A percentile compares a stretch with the other conserved stretches of the same genome.
phyloP scores from a whole-genome alignment of 2,329 filamentous ascomycete genomes.

The Epichloe gansuensis region DNA sequence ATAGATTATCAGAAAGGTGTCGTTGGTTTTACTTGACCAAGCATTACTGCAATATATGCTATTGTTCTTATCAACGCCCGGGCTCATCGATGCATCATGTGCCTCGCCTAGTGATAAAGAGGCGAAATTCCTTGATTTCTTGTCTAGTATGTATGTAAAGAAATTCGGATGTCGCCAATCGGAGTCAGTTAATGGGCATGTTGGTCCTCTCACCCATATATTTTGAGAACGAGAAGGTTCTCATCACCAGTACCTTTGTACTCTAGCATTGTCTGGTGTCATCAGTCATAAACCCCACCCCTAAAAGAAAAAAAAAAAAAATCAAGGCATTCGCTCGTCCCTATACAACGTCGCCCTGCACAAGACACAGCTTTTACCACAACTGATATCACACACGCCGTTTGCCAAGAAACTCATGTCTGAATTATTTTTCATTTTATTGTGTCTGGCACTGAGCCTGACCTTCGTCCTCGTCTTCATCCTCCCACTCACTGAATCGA shows the following conservation, averaged over 20 bases:
- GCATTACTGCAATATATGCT: too few species aligned
- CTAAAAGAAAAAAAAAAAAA: background rate
- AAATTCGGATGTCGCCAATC: background rate
- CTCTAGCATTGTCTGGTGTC: conserved; percentile 3
- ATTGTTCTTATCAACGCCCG: background rate
- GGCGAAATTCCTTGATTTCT: background rate
- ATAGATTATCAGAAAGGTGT: too few species aligned
- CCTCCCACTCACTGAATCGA: conserved; percentile 55
- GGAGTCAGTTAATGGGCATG: background rate
- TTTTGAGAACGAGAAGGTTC: background rate
- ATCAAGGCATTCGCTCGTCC: background rate
- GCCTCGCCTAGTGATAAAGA: background rate
- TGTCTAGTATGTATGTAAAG: background rate
- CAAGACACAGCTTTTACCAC: background rate
- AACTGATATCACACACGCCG: background rate
- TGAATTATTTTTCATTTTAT: conserved; percentile 28
- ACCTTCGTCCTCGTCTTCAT: conserved; percentile 56
- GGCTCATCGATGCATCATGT: background rate
- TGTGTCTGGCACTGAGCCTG: conserved; percentile 62
- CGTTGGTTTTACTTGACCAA: too few species aligned
- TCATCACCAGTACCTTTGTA: background rate
- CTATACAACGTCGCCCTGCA: background rate
- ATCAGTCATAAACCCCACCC: conserved; percentile 6
- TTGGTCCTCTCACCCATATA: background rate
- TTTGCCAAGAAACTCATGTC: background rate